These are phyloP conservation scores for Circinella umbellata DNA, from an alignment of 371 early-diverging fungal genomes.

Conservation along the genomic window DNA sequence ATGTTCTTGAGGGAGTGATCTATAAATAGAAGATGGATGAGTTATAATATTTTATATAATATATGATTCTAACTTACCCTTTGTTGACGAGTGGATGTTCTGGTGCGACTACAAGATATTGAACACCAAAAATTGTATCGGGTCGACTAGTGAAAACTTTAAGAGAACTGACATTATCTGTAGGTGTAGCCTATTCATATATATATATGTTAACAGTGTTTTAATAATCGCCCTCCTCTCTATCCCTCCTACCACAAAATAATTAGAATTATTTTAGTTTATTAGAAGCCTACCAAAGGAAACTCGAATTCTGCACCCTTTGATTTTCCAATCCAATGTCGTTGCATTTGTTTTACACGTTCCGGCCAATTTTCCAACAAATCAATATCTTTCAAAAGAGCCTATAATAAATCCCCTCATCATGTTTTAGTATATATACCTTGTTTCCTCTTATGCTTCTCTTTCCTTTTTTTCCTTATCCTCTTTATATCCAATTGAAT, in stretches of 20 bases:
- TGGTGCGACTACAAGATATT: constrained; percentile 77
- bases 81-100: constrained; percentile 63
- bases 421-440: too few species aligned
- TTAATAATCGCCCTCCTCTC: too few species aligned
- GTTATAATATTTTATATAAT: background rate
- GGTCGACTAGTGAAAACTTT: constrained; percentile 85
- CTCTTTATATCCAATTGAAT: background rate
- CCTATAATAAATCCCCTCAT: constrained; percentile 38
- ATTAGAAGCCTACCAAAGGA: constrained; percentile 33
- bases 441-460: too few species aligned
- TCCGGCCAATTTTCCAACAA: constrained; percentile 85
- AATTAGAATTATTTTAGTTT: background rate
- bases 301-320: constrained; percentile 83
- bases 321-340: constrained; percentile 94
- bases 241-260: too few species aligned
- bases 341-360: constrained; percentile 87
- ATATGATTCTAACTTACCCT: constrained; percentile 27
- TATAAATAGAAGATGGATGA: constrained; percentile 2
- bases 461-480: too few species aligned
- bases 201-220: background rate
- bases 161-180: constrained; percentile 27
- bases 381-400: constrained; percentile 78
- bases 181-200: constrained; percentile 1
- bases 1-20: constrained; percentile 53
- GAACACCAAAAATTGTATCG: constrained; percentile 79